Conservation (phyloP, 2,329 filamentous ascomycete species). For the Cadophora luteo-olivacea region DNA sequence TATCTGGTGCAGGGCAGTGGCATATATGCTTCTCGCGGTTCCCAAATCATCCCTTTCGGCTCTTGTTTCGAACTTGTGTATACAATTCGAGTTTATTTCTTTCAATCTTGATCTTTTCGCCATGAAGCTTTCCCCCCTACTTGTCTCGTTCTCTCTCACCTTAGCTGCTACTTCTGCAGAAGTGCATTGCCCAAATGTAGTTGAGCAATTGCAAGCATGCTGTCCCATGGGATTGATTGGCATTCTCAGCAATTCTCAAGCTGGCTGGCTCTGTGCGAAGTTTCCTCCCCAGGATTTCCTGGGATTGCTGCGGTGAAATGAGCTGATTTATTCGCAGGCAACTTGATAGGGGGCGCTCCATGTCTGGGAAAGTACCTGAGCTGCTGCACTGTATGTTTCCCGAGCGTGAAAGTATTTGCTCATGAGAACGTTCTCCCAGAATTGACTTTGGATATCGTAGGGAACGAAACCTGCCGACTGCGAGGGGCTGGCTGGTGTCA, state of each 20-base stretch:
- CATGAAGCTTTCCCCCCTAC: background rate
- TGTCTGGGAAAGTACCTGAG: constrained; percentile 1
- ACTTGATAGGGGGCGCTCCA: background rate
- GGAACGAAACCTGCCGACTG: constrained; percentile 8
- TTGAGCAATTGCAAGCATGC: background rate
- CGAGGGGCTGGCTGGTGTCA: constrained; percentile 8
- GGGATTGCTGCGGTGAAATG: background rate
- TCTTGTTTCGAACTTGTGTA: no score
- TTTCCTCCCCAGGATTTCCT: background rate
- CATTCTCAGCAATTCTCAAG: constrained; percentile 1
- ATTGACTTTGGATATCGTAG: background rate
- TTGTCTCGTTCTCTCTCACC: background rate
- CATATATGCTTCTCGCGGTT: no score
- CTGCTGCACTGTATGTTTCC: constrained; percentile 7
- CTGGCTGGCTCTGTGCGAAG: background rate
- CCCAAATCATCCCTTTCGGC: no score
- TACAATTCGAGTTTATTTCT: no score
- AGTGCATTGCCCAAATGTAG: constrained; percentile 1
- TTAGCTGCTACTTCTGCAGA: background rate
- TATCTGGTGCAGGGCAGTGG: no score
- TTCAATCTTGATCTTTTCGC: background rate
- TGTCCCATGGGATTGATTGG: constrained; percentile 13
- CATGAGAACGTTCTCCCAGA: background rate
- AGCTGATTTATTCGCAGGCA: background rate
- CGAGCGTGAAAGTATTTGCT: no score